phyloP scores from a whole-genome alignment of 2,329 filamentous ascomycete genomes.

The Apiospora aurea region DNA sequence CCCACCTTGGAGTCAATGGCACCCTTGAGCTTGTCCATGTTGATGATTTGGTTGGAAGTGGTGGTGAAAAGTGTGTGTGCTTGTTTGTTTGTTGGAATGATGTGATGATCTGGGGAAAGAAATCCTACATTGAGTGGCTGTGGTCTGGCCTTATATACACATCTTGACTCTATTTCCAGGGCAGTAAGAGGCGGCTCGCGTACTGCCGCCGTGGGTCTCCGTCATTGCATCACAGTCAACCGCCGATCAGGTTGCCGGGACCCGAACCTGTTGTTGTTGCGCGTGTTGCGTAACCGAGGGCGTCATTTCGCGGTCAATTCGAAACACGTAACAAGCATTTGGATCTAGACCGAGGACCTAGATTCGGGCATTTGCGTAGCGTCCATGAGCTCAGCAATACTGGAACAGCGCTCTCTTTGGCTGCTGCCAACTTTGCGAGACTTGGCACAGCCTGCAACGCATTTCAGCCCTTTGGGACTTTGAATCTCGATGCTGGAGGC shows the following conservation, averaged over 20 bases:
- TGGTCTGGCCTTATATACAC: not conserved
- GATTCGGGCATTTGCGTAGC: not conserved
- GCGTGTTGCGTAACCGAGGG: conserved; percentile 10
- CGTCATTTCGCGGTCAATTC: conserved; percentile 11
- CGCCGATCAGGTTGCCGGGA: not conserved
- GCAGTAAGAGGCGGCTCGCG: not conserved
- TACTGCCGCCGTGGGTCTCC: not conserved
- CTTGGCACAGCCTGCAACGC: not conserved
- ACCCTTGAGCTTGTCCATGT: conserved; percentile 22
- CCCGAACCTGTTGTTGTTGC: not conserved
- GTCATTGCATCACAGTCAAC: conserved; percentile 14
- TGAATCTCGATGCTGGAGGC: conserved; percentile 3
- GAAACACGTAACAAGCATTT: conserved; percentile 8
- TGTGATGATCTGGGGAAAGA: not conserved
- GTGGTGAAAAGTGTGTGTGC: not conserved
- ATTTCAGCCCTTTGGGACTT: conserved; percentile 10
- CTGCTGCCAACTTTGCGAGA: conserved; percentile 7
- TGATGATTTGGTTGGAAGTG: conserved; percentile 4
- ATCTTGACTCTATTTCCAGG: not conserved
- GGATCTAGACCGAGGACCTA: conserved; percentile 4
- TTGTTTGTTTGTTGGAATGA: not conserved
- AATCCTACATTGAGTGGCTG: not conserved
- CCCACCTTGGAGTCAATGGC: conserved; percentile 27
- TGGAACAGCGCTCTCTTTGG: not conserved
- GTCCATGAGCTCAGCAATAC: not conserved